Evolutionary conservation across 2,329 filamentous ascomycete genomes (phyloP).

Genomic region (Beauveria varroae): DNA sequence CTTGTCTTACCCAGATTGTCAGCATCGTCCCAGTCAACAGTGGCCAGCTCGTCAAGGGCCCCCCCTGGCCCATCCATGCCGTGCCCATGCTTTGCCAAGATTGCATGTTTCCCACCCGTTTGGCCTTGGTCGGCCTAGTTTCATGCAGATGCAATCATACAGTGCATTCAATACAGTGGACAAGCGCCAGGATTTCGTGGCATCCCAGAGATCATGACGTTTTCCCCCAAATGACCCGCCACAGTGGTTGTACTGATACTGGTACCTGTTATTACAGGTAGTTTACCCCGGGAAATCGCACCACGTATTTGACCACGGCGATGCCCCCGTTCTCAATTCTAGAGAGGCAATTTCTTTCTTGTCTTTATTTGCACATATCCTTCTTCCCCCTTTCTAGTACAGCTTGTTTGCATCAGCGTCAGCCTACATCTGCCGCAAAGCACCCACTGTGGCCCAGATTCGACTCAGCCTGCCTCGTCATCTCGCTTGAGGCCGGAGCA

Average conservation of each 20-base stretch:
- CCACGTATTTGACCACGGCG: background rate
- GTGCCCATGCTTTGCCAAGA: background rate
- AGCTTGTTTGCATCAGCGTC: background rate
- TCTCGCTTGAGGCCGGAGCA: background rate
- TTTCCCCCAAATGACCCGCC: background rate
- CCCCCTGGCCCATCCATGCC: background rate
- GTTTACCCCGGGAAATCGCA: background rate
- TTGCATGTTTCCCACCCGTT: background rate
- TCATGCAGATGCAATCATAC: conserved; percentile 3
- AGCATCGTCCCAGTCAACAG: background rate
- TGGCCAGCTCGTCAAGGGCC: background rate
- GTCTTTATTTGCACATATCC: background rate
- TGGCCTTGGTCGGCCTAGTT: background rate
- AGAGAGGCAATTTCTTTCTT: background rate
- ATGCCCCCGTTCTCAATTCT: background rate
- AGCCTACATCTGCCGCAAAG: background rate
- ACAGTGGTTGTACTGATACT: background rate
- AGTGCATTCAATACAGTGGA: background rate
- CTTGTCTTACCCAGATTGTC: too few species aligned
- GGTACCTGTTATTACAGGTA: background rate
- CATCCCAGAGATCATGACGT: background rate
- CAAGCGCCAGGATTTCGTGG: background rate
- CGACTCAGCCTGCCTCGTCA: conserved; percentile 10
- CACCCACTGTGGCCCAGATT: background rate
- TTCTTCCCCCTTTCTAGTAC: background rate